Percentiles rank a stretch among this genome's conserved stretches.
phyloP scores from a whole-genome alignment of 2,329 filamentous ascomycete genomes.

The Talaromyces pinophilus region DNA sequence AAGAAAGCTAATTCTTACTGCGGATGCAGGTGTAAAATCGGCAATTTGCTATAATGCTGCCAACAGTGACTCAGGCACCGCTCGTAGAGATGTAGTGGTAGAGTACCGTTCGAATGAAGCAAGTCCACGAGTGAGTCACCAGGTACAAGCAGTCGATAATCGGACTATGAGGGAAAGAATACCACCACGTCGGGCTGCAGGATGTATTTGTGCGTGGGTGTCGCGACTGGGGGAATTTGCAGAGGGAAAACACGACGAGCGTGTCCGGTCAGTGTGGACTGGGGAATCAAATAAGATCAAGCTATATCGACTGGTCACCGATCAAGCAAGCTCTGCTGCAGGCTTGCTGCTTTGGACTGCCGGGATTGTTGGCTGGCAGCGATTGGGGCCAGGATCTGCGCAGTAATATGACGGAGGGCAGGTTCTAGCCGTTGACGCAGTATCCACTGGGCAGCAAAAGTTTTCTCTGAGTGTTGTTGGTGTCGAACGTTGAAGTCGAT shows the following conservation, averaged over 20 bases:
- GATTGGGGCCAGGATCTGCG: constrained; percentile 22
- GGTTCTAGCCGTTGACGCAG: neutral
- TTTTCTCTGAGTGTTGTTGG: neutral
- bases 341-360: constrained; percentile 5
- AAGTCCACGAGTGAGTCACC: constrained; percentile 19
- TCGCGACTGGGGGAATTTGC: neutral
- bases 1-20: constrained; percentile 6
- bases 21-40: constrained; percentile 46
- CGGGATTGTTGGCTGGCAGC: constrained; percentile 16
- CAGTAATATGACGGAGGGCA: constrained; percentile 4
- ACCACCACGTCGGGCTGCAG: constrained; percentile 21
- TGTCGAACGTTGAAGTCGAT: neutral
- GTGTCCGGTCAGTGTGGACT: constrained; percentile 14
- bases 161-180: neutral
- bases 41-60: constrained; percentile 36
- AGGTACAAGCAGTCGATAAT: constrained; percentile 8
- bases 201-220: constrained; percentile 16
- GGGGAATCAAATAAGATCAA: constrained; percentile 1
- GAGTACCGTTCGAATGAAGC: constrained; percentile 13
- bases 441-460: neutral
- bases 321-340: constrained; percentile 15
- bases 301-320: constrained; percentile 14
- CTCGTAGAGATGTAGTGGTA: neutral
- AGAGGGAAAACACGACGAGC: constrained; percentile 11
- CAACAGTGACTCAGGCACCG: constrained; percentile 29